Evolutionary conservation across 345 rosid genomes (phyloP), one percentile per base, ranked within the genome.

Genomic region (Balakata baccata): DNA sequence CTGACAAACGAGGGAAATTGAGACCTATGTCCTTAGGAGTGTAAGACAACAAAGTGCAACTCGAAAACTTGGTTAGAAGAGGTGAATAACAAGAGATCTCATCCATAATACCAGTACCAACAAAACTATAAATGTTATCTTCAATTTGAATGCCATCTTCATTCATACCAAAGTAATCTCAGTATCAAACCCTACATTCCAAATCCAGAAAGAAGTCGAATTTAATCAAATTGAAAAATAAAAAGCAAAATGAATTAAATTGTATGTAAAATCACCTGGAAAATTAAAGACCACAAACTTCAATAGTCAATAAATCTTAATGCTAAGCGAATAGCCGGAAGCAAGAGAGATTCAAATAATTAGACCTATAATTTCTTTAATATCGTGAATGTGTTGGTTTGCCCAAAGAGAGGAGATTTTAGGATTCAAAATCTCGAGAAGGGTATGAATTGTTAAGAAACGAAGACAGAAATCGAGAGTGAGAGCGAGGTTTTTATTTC

Each of bases 121-220:
- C 0, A 96, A 82, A 66, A 92, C 96, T 72, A 92, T 84, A 96
- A 93, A 89, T 80, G 93, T 96, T 63, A 96, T 90, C 83, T 87
- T 93, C 39, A 98, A 89, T 84, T 86, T 89, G 80, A 88, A 85
- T 79, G 83, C 80, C 99, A 96, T 89, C 83, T 72, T 76, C 72
- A 54, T 14, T 74, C 82, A 79, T 70, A 43, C 39, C 72, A 73
- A 25, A 34, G 0, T 16, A 29, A 51, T 11, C 50, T 20, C n/a
- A 34, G 17, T 13, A 46, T 17, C 38, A 62, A 61, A 46, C 70
- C 77, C 81, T 56, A 49, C 51, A 68, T 18, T 13, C 23, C 68
- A 56, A 78, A 74, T 61, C 17, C 57, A 66, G n/a, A 51, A 5
- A 41, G 51, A 37, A 50, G 34, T 37, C n/a, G 12, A 39, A 62